Percentiles rank a stretch among this genome's conserved stretches.
Conservation (phyloP, 805 yeast genomes). For the Saccharomycopsis fermentans region DNA sequence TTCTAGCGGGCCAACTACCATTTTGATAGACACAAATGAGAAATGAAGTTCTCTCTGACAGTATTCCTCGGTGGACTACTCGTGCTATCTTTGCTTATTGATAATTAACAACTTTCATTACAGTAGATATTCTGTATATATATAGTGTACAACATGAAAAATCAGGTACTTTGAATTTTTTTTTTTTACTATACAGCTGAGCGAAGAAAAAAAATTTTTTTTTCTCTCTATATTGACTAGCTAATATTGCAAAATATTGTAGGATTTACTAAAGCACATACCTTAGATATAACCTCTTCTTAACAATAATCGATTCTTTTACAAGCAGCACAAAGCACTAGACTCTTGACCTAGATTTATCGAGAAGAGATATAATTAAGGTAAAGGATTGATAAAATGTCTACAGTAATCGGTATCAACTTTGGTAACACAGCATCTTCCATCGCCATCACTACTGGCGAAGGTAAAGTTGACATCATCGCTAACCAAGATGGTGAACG, state of each 20-base stretch:
- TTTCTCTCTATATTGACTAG: not conserved
- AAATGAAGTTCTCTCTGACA: not conserved
- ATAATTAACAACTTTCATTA: too few species aligned
- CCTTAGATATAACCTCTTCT: too few species aligned
- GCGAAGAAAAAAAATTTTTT: not conserved
- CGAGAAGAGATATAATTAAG: not conserved
- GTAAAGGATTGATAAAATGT: conserved; percentile 19
- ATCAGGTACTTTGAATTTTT: not conserved
- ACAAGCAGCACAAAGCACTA: too few species aligned
- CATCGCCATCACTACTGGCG: conserved; percentile 75
- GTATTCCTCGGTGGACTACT: not conserved
- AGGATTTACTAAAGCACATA: too few species aligned
- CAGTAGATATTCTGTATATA: too few species aligned
- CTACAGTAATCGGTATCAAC: conserved; percentile 80
- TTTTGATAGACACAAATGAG: conserved; percentile 13
- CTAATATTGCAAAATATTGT: not conserved
- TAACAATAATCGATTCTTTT: too few species aligned
- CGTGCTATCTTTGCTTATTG: too few species aligned
- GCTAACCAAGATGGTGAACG: conserved; percentile 99
- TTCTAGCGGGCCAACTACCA: conserved; percentile 13
- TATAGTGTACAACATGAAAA: too few species aligned
- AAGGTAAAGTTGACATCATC: conserved; percentile 92
- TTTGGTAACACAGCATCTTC: conserved; percentile 96
- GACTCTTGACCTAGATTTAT: not conserved
- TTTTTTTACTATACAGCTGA: not conserved